Evolutionary conservation across 2,329 filamentous ascomycete species (phyloP).

Genomic region (Bisporella sp.): DNA sequence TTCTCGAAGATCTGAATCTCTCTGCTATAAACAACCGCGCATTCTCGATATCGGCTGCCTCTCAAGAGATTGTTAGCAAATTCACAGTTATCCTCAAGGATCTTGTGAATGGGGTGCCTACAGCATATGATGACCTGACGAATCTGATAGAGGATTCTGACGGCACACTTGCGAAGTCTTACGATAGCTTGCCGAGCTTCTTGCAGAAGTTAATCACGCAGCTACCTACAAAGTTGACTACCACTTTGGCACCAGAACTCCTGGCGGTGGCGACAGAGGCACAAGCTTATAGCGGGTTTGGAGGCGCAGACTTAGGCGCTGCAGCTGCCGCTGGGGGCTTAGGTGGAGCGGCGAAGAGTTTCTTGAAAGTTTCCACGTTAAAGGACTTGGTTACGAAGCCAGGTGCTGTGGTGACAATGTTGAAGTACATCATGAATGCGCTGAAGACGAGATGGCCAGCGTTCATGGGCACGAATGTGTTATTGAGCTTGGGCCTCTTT

Average conservation of each 20-base stretch:
- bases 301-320: conserved; percentile 2
- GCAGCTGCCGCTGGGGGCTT: conserved; percentile 20
- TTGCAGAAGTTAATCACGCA: conserved; percentile 82
- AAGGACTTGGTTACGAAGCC: conserved; percentile 79
- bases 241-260: conserved; percentile 71
- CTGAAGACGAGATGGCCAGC: conserved; percentile 84
- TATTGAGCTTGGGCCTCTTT: conserved; percentile 85
- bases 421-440: conserved; percentile 86
- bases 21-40: conserved; percentile 78
- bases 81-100: conserved; percentile 93
- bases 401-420: conserved; percentile 74
- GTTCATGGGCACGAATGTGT: conserved; percentile 82
- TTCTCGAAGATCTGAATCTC: conserved; percentile 80
- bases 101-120: conserved; percentile 84
- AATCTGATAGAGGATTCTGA: conserved; percentile 54
- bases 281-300: conserved; percentile 32
- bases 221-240: conserved; percentile 75
- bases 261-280: conserved; percentile 73
- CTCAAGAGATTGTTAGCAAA: conserved; percentile 69
- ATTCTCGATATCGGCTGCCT: conserved; percentile 78
- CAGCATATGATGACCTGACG: conserved; percentile 83
- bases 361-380: conserved; percentile 64
- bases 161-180: conserved; percentile 50
- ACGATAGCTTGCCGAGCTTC: conserved; percentile 65
- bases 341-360: conserved; percentile 56